Percentiles rank a stretch among this genome's conserved stretches.
Evolutionary conservation across 2,329 filamentous ascomycete genomes (phyloP).

Genomic region (Xylaria sp.): DNA sequence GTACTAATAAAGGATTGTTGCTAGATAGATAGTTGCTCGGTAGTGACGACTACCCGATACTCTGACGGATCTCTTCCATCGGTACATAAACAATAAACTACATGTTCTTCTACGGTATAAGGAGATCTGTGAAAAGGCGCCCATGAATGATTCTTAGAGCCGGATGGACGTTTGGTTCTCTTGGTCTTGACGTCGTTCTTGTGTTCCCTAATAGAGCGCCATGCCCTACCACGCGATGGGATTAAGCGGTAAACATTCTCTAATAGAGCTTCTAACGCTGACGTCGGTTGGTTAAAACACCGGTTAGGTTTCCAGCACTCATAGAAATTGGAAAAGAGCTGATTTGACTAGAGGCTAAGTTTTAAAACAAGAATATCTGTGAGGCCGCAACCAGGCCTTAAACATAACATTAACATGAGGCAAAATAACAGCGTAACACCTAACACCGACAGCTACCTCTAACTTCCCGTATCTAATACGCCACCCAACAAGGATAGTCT

Average conservation of each 20-base stretch:
- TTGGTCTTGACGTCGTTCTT: background rate
- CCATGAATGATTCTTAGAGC: too few species aligned
- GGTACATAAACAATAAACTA: background rate
- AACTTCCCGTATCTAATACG: slow-evolving; percentile 6
- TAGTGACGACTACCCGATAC: too few species aligned
- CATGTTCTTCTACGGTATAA: too few species aligned
- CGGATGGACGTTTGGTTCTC: background rate
- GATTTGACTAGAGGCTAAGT: too few species aligned
- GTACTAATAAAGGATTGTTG: slow-evolving; percentile 2
- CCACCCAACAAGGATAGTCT: slow-evolving; percentile 9
- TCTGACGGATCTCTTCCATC: too few species aligned
- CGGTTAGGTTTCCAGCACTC: too few species aligned
- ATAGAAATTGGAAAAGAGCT: too few species aligned
- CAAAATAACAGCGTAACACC: background rate
- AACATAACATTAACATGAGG: slow-evolving; percentile 5
- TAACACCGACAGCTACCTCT: background rate
- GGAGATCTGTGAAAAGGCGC: too few species aligned
- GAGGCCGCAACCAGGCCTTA: background rate
- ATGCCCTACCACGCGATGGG: background rate
- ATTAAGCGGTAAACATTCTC: background rate
- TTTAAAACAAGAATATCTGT: too few species aligned
- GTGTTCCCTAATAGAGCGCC: background rate
- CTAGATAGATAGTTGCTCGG: background rate
- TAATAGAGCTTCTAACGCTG: background rate
- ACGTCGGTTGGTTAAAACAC: too few species aligned